Conservation (phyloP, 208 protist genomes). For the Trichomonas vaginalis region DNA sequence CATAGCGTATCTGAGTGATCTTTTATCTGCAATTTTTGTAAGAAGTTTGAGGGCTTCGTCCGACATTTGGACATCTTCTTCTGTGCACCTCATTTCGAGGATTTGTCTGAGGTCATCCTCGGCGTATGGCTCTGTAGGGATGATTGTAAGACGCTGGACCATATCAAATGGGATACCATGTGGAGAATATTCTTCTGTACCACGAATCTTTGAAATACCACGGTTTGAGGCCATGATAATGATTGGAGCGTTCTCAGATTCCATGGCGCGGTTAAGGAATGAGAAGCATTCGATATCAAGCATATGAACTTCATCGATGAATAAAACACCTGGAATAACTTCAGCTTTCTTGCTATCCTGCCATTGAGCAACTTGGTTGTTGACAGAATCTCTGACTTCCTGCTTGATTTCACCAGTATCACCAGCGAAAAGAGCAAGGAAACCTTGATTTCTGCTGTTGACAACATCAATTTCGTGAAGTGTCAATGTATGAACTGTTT, state of each 20-base stretch:
- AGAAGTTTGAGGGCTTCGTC: slow-evolving; percentile 79
- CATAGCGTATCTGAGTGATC: slow-evolving; percentile 95
- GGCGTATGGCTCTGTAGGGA: slow-evolving; percentile 79
- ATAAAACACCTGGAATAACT: slow-evolving; percentile 87
- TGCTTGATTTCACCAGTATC: slow-evolving; percentile 99
- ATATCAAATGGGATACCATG: slow-evolving; percentile 95
- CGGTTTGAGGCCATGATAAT: slow-evolving; percentile 98
- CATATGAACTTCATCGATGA: slow-evolving; percentile 89
- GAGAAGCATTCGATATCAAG: slow-evolving; percentile 99
- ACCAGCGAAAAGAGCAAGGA: slow-evolving; percentile 95
- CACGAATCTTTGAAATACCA: slow-evolving; percentile 90
- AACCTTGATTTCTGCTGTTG: slow-evolving; percentile 93
- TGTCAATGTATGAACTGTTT: slow-evolving; percentile 94
- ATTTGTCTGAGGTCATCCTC: slow-evolving; percentile 81
- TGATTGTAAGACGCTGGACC: slow-evolving; percentile 95
- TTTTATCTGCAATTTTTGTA: slow-evolving; percentile 73
- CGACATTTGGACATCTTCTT: slow-evolving; percentile 94
- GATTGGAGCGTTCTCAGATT: slow-evolving; percentile 88
- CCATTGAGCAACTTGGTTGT: slow-evolving; percentile 90
- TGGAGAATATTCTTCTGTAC: slow-evolving; percentile 85
- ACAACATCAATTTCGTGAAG: slow-evolving; percentile 99
- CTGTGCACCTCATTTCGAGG: slow-evolving; percentile 76
- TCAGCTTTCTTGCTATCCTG: slow-evolving; percentile 96
- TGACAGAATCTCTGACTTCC: slow-evolving; percentile 97
- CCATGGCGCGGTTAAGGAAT: slow-evolving; percentile 97